Percentiles rank a stretch among this genome's conserved stretches.
phyloP scores from a whole-genome alignment of 495 filamentous ascomycete species.

The Penicillium paradoxum region DNA sequence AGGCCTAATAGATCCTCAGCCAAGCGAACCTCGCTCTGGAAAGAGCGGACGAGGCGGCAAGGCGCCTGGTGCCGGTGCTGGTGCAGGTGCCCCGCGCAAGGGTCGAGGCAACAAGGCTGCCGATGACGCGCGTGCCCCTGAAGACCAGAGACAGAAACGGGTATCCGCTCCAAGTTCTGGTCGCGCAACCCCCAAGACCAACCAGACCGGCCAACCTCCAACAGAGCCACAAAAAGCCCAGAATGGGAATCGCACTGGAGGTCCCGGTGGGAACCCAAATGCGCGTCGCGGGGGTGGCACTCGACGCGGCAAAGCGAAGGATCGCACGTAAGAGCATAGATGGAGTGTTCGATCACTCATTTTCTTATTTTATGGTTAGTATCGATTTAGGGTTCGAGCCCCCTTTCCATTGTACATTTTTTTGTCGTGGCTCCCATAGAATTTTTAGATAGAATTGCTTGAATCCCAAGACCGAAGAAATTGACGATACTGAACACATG shows the following conservation, averaged over 20 bases:
- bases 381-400: neutral
- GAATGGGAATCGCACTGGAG: slow-evolving; percentile 2
- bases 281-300: slow-evolving; percentile 16
- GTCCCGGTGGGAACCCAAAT: slow-evolving; percentile 4
- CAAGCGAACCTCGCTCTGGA: slow-evolving; percentile 26
- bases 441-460: neutral
- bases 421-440: neutral
- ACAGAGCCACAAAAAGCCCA: neutral
- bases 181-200: slow-evolving; percentile 11
- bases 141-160: slow-evolving; percentile 6
- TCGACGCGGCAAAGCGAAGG: slow-evolving; percentile 14
- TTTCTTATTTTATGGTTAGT: neutral
- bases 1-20: slow-evolving; percentile 56
- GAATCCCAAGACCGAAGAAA: neutral
- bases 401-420: neutral
- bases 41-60: slow-evolving; percentile 28
- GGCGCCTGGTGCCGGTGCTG: slow-evolving; percentile 1
- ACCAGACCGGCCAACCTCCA: slow-evolving; percentile 3
- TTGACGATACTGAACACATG: neutral
- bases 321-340: neutral
- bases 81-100: slow-evolving; percentile 24
- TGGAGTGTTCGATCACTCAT: neutral
- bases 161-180: neutral
- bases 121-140: slow-evolving; percentile 4
- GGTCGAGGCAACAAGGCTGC: slow-evolving; percentile 26